A percentile compares a stretch with the other conserved stretches of the same genome.
These are phyloP conservation scores for Pyropia haitanensis DNA, from an alignment of 23 red algal genomes.

Conservation along the genomic window DNA sequence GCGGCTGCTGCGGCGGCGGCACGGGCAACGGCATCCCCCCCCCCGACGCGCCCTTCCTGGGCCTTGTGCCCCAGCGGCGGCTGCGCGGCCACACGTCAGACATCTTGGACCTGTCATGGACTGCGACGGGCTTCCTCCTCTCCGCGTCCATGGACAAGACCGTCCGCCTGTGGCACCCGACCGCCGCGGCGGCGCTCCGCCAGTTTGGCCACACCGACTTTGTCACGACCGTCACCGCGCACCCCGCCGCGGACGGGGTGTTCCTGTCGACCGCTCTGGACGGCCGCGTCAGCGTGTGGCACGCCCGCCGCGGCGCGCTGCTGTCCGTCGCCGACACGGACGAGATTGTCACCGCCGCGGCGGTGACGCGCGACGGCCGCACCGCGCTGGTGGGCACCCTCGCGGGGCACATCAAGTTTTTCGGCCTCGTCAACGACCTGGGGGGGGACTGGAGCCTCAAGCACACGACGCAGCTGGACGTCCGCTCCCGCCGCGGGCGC, in stretches of 20 bases:
- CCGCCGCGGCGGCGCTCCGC: conserved; percentile 42
- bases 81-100: conserved; percentile 54
- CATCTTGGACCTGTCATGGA: conserved; percentile 57
- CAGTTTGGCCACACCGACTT: conserved; percentile 69
- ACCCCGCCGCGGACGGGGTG: conserved; percentile 75
- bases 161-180: conserved; percentile 85
- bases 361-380: conserved; percentile 82
- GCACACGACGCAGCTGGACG: conserved; percentile 82
- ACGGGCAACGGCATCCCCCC: conserved; percentile 11
- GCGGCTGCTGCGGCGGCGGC: conserved; percentile 7
- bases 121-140: conserved; percentile 77
- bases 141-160: conserved; percentile 76
- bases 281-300: conserved; percentile 70
- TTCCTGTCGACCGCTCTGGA: conserved; percentile 70
- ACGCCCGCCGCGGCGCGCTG: conserved; percentile 48
- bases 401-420: conserved; percentile 67
- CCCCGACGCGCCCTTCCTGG: conserved; percentile 19
- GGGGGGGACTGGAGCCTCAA: conserved; percentile 73
- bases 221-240: conserved; percentile 74
- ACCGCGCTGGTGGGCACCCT: conserved; percentile 69
- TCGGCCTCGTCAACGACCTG: conserved; percentile 61
- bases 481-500: conserved; percentile 45
- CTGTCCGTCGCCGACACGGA: conserved; percentile 38
- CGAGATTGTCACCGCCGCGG: conserved; percentile 67
- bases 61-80: conserved; percentile 17